Evolutionary conservation across 352 stramenopile genomes (phyloP).

Genomic region (Aphanomyces euteiches): DNA sequence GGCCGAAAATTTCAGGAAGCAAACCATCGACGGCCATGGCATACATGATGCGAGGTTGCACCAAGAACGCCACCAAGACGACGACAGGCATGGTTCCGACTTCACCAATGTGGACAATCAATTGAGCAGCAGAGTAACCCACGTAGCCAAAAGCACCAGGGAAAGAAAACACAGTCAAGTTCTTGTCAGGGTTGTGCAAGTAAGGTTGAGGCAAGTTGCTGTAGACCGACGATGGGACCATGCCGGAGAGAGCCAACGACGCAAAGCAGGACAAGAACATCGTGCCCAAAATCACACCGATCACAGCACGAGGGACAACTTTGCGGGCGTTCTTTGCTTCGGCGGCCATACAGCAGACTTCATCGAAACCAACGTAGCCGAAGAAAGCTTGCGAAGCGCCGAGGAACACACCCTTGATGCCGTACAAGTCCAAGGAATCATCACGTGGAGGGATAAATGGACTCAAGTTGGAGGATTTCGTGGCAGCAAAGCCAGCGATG

Average conservation of each 20-base stretch:
- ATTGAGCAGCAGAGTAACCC: conserved; percentile 36
- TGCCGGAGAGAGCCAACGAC: conserved; percentile 65
- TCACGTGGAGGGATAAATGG: conserved; percentile 67
- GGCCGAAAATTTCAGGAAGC: conserved; percentile 87
- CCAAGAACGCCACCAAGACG: conserved; percentile 90
- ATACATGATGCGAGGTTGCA: conserved; percentile 91
- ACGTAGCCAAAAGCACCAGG: conserved; percentile 33
- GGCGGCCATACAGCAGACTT: conserved; percentile 63
- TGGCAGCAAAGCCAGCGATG: conserved; percentile 75
- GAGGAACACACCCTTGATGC: conserved; percentile 44
- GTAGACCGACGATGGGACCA: conserved; percentile 42
- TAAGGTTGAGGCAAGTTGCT: conserved; percentile 15
- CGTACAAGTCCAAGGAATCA: conserved; percentile 17
- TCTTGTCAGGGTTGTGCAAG: background rate
- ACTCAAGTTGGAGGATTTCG: conserved; percentile 74
- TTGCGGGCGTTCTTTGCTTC: conserved; percentile 43
- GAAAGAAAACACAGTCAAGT: conserved; percentile 28
- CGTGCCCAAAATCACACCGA: conserved; percentile 55
- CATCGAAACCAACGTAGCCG: conserved; percentile 79
- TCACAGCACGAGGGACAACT: conserved; percentile 56
- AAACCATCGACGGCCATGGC: conserved; percentile 91
- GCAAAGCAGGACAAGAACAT: conserved; percentile 36
- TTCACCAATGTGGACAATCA: conserved; percentile 64
- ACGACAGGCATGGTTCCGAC: conserved; percentile 90
- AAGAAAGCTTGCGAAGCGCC: conserved; percentile 75